Evolutionary conservation across 768 basidiomycete genomes (phyloP), one percentile per base, ranked within the genome.

Genomic region (Phaeotremella skinneri): DNA sequence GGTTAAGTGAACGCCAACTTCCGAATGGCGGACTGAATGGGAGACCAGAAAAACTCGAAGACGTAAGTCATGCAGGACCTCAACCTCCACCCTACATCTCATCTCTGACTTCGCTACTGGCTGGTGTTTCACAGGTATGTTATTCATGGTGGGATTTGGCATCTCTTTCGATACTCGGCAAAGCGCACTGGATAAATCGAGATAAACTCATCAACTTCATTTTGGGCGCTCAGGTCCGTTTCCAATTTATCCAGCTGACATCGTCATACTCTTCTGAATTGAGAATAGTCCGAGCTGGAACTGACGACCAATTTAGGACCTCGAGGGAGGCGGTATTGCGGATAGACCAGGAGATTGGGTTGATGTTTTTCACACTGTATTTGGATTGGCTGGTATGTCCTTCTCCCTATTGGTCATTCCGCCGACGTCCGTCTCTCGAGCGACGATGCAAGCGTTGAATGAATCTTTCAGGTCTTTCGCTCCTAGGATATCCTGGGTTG

Each of bases 141-240:
- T 99, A 99, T 77, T 91, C 89, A 68, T 91, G 91, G 79, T 99
- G 92, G 92, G 90, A 92, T 3, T 82, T 98, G 3, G 93, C 96
- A 1, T 81, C 89, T 0, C 77, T 98, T 52, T 85, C 91, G 25
- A 93, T 97, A 56, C 76, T 99, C 41, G 83, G 85, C 43, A 89
- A 87, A 68, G 74, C 92, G 2, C 77, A 82, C 0, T 98, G 93
- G 91, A 94, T 99, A 69, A 87, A 97, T 72, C 80, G 85, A 0
- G 83, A 87, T 20, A 90, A 88, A 68, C 80, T 97, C 29, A 81
- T 81, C 1, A 69, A 77, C 2, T 99, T 97, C 78, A 94, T 99
- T 56, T 81, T 97, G 6, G 87, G 87, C 16, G 87, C 92, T 4
- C 90, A 93, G 79, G 89, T 87, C 52, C 23, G 82, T 74, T 17